A percentile compares a stretch with the other conserved stretches of the same genome.
Evolutionary conservation across 805 yeast species (phyloP).

Genomic region (Kazachstania kunashirensis): DNA sequence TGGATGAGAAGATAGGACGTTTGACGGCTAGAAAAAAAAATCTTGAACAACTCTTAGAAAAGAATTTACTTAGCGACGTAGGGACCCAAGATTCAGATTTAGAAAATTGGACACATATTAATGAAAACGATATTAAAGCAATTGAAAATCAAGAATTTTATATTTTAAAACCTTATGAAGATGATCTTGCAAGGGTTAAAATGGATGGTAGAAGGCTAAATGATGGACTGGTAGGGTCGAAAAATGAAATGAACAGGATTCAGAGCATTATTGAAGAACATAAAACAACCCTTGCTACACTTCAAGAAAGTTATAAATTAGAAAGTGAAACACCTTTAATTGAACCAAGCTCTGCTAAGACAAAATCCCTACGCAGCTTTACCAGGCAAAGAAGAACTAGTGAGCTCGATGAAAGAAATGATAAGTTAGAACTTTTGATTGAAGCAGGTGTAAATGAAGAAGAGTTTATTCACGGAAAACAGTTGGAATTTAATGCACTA

Average conservation of each 20-base stretch:
- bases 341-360: not conserved
- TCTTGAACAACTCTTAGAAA: too few relatives aligned
- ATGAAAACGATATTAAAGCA: conserved; percentile 21
- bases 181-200: conserved; percentile 34
- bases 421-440: conserved; percentile 23
- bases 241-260: conserved; percentile 36
- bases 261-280: too few relatives aligned
- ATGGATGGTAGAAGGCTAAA: conserved; percentile 21
- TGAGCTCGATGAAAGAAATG: conserved; percentile 20
- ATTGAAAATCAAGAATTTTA: conserved; percentile 23
- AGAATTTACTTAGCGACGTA: too few relatives aligned
- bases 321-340: conserved; percentile 14
- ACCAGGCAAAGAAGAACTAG: conserved; percentile 3
- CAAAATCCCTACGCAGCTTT: conserved; percentile 22
- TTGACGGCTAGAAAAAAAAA: too few relatives aligned
- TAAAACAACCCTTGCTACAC: conserved; percentile 24
- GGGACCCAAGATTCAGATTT: conserved; percentile 11
- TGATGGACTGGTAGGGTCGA: conserved; percentile 29
- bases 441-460: conserved; percentile 24
- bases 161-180: conserved; percentile 35
- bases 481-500: too few relatives aligned
- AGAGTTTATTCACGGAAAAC: conserved; percentile 18
- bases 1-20: too few relatives aligned
- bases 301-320: conserved; percentile 20
- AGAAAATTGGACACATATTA: conserved; percentile 21